Base-by-base conservation (phyloP, 495 filamentous ascomycete genomes). In the Margaritispora aquatica region DNA sequence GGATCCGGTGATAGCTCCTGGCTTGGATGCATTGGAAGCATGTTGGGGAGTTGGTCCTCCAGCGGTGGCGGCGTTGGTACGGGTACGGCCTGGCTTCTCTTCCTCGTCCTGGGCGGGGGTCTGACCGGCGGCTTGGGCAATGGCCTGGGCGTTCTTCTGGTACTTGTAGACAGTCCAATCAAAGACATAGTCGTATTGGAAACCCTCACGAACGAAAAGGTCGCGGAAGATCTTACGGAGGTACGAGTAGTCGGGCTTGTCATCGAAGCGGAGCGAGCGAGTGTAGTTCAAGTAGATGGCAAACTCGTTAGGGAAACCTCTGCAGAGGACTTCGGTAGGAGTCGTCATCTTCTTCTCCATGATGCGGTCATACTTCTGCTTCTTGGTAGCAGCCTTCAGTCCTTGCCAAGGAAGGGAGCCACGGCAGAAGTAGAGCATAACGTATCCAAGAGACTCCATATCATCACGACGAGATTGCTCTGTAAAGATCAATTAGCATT, bases 301-400 rank as follows among this genome's bases (percentile, higher is more conserved):
- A 71, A 99, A 99, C 77, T 97, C 95, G 71, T 99, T 97, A 65
- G 95, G 95, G 78, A 99, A 97, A 55, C 92, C 94, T 72, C 94
- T 91, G 85, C 95, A 99, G 26, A 99, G 90, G 41, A 97, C 94
- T 70, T 99, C 95, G 66, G 95, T 99, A 19, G 95, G 94, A 5
- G 95, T 99, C 10, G 94, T 99, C 95, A 99, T 97, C 88, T 99
- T 99, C 86, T 99, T 99, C 82, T 99, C 95, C 95, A 97, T 99
- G 76, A 99, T 99, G 54, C 95, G 87, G 76, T 99, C 95, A 70
- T 99, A 97, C 77, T 97, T 99, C 80, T 99, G 94, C 87, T 99
- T 97, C 85, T 99, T 97, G 55, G 95, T 99, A 65, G 95, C 95
- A 80, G 95, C 95, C 84, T 99, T 99, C 50, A 99, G 81, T 38